Evolutionary conservation across 306 rosid species (phyloP).

Genomic region (Cicer arietinum): DNA sequence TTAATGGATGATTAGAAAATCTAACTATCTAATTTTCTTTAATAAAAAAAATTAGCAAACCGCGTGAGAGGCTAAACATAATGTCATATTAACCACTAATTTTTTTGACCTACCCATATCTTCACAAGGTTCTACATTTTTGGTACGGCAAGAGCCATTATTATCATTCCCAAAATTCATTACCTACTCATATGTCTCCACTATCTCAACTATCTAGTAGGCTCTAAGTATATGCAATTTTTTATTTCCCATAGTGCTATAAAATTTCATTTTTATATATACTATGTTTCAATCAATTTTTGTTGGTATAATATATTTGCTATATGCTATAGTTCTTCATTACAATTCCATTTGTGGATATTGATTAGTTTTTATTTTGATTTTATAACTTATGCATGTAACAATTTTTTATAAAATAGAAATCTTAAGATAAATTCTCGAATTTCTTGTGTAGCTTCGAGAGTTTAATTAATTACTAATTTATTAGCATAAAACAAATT

Average conservation of each 20-base stretch:
- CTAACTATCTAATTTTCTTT: too few species aligned
- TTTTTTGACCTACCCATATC: too few species aligned
- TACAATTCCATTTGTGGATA: not conserved
- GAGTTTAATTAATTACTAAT: too few species aligned
- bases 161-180: conserved; percentile 31
- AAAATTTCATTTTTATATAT: conserved; percentile 32
- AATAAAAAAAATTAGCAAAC: not conserved
- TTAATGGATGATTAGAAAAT: too few species aligned
- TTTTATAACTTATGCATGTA: too few species aligned
- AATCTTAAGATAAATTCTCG: too few species aligned
- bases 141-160: not conserved
- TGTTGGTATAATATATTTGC: conserved; percentile 16
- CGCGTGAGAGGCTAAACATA: conserved; percentile 2
- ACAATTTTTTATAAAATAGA: too few species aligned
- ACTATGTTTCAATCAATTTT: not conserved
- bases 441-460: too few species aligned
- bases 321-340: not conserved
- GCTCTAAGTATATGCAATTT: conserved; percentile 4
- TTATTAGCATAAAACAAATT: too few species aligned
- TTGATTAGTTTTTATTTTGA: too few species aligned
- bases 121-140: not conserved
- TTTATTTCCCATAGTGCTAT: conserved; percentile 35
- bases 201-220: conserved; percentile 26
- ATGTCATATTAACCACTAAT: not conserved
- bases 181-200: conserved; percentile 36